phyloP scores from a whole-genome alignment of 2,329 filamentous ascomycete species.

The Tolypocladium tundrense region DNA sequence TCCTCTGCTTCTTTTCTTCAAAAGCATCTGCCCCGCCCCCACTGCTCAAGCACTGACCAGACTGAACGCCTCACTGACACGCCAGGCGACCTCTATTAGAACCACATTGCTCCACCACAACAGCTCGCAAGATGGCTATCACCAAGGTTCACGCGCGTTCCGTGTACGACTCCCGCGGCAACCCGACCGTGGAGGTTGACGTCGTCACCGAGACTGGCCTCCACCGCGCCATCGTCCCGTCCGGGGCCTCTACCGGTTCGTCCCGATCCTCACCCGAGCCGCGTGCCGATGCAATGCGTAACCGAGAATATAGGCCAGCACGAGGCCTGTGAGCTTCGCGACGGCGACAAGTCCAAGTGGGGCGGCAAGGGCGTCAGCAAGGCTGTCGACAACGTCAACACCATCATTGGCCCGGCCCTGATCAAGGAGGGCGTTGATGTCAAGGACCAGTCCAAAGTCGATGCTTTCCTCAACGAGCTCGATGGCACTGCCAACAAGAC shows the following conservation, averaged over 20 bases:
- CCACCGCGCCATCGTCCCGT: slow-evolving; percentile 95
- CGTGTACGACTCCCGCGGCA: slow-evolving; percentile 97
- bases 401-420: slow-evolving; percentile 65
- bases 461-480: slow-evolving; percentile 76
- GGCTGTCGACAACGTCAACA: slow-evolving; percentile 80
- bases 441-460: slow-evolving; percentile 76
- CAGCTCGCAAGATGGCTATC: slow-evolving; percentile 66
- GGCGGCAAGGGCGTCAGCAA: slow-evolving; percentile 78
- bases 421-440: slow-evolving; percentile 77
- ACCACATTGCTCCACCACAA: background rate
- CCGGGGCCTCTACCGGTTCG: slow-evolving; percentile 87
- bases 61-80: slow-evolving; percentile 1
- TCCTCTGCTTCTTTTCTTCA: background rate
- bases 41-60: background rate
- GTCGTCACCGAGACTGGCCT: slow-evolving; percentile 93
- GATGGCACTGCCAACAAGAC: slow-evolving; percentile 81
- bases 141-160: slow-evolving; percentile 85
- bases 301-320: slow-evolving; percentile 56
- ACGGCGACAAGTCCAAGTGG: slow-evolving; percentile 82
- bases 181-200: slow-evolving; percentile 98
- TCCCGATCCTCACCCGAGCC: slow-evolving; percentile 15
- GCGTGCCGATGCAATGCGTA: slow-evolving; percentile 14
- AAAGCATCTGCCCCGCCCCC: slow-evolving; percentile 1
- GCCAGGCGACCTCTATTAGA: background rate
- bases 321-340: slow-evolving; percentile 84